phyloP scores from a whole-genome alignment of 768 basidiomycete species.

The Auriculariales sp. region DNA sequence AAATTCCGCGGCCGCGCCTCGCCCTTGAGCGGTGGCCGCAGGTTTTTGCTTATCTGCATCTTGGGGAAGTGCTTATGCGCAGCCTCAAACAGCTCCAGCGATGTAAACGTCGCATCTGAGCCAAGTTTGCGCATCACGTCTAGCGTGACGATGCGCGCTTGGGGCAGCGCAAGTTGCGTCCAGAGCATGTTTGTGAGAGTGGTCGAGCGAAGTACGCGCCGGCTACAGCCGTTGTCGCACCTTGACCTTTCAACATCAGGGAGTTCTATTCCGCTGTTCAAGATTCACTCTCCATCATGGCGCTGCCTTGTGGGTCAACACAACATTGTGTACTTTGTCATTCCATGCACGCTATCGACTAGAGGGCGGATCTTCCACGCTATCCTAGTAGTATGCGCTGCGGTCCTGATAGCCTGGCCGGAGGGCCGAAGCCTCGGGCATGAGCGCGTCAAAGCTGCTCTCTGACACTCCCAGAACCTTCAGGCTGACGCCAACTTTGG shows the following conservation, averaged over 20 bases:
- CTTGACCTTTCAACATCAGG: too few species aligned
- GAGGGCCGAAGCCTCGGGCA: background rate
- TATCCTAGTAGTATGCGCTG: background rate
- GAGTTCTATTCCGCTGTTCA: too few species aligned
- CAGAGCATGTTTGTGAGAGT: too few species aligned
- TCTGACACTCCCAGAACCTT: background rate
- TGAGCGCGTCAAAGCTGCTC: background rate
- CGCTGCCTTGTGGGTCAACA: too few species aligned
- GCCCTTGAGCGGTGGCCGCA: background rate
- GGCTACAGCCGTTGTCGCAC: too few species aligned
- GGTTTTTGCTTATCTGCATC: background rate
- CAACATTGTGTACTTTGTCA: too few species aligned
- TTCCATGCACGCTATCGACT: too few species aligned
- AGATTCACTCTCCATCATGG: too few species aligned
- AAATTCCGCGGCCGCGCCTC: background rate
- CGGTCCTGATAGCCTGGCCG: background rate
- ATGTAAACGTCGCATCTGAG: background rate
- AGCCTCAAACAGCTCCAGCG: background rate
- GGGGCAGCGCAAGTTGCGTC: background rate
- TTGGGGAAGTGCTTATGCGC: background rate
- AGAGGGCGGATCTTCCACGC: too few species aligned
- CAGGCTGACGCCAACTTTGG: background rate
- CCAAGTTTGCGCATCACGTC: background rate
- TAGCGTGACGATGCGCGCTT: background rate
- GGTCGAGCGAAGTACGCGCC: too few species aligned